A percentile compares a stretch with the other conserved stretches of the same genome.
These are phyloP conservation scores for Chlamydomonas schloesseri DNA, from an alignment of 139 green algal species.

Conservation along the genomic window DNA sequence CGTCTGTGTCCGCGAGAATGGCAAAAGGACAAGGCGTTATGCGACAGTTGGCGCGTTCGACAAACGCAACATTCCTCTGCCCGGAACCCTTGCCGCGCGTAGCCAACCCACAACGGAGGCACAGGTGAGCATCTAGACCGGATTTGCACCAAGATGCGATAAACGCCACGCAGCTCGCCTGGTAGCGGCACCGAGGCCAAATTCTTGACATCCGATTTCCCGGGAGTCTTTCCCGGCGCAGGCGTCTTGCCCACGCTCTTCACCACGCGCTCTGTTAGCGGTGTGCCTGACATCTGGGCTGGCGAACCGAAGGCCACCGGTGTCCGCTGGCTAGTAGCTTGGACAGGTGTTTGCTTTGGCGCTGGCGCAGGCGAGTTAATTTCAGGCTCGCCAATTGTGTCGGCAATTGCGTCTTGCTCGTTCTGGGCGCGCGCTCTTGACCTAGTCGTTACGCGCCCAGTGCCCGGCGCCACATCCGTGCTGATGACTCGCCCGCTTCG, in stretches of 20 bases:
- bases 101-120: no score
- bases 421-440: background rate
- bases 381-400: background rate
- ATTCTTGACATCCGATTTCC: background rate
- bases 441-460: background rate
- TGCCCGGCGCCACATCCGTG: no score
- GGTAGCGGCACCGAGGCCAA: slow-evolving; percentile 5
- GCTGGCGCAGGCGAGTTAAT: no score
- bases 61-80: no score
- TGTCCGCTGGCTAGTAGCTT: background rate
- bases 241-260: slow-evolving; percentile 20
- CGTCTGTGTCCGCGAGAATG: background rate
- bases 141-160: no score
- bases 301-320: background rate
- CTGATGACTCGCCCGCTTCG: background rate
- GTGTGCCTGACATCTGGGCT: background rate
- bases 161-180: no score
- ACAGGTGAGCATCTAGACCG: no score
- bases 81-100: no score
- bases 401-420: background rate
- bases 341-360: no score
- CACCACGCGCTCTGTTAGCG: slow-evolving; percentile 19
- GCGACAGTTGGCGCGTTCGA: no score
- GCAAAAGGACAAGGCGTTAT: no score
- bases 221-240: background rate